Evolutionary conservation across 768 basidiomycete genomes (phyloP), one percentile per base, ranked within the genome.

Genomic region (Boletus speciosus): DNA sequence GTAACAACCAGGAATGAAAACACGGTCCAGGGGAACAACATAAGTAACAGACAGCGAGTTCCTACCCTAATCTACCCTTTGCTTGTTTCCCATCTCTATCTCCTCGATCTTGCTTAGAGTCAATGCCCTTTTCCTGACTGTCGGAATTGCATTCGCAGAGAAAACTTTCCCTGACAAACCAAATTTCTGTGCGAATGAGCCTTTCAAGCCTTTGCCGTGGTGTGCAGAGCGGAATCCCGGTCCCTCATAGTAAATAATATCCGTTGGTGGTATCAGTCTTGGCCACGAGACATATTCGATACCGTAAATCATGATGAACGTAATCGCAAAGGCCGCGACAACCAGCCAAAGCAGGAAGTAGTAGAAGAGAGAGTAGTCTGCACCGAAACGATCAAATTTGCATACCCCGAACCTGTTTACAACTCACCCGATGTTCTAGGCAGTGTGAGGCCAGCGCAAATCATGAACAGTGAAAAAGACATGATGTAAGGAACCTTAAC

Each of bases 251-350:
- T 89, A 84, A 52, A 98, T 86, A 48, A 86, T 76, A 52, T 93
- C 90, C 29, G 76, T 74, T 5, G 86, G 84, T 0, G 92, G 88
- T 58, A 89, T 81, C 51, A 99, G 79, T 11, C 87, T 82, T 12
- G 97, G 97, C 91, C 94, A 98, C 15, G 89, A 82, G 51, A 99
- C 96, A 67, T 97, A 99, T 57, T 93, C 90, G 59, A 95, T 85
- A 36, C 95, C 96, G 70, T 96, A 81, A n/a, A 81, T 70, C 63
- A 86, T 59, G 59, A 98, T 93, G 73, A 90, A 94, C 42, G 74
- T 61, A 54, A 87, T 71, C 12, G 93, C 78, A 48, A 83, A 59
- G 34, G 78, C 66, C 42, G 91, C 73, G 41, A 94, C 66, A 32
- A 78, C 61, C 62, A 90, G 76, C 89, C 94, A 94, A 39, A 97